Evolutionary conservation across 2,329 filamentous ascomycete genomes (phyloP), one percentile per base, ranked within the genome.

Genomic region (Colletotrichum paranaense): DNA sequence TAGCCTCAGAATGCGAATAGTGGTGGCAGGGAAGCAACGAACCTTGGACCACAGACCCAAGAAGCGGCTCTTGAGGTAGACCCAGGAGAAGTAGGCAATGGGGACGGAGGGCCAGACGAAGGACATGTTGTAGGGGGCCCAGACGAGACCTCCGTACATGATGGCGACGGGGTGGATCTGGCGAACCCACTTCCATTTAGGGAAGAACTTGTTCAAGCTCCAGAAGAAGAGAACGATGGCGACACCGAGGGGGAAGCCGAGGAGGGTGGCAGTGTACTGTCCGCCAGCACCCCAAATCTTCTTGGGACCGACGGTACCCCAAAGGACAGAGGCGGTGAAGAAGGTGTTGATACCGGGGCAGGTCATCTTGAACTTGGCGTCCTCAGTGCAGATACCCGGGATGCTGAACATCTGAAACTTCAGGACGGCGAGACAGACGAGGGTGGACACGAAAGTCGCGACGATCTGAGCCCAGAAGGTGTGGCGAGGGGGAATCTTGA

Each of bases 401-500:
- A 86, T 78, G 32, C 82, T 76, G 58, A 80, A 58, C 63, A 74
- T 68, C 78, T 88, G 86, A 78, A 86, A 87, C 74, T 86, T 85
- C 63, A 86, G 78, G 0, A 89, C 84, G n/a, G 84, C 86, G 5
- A 86, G 84, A 72, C 85, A 87, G 57, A 89, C 84, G 60, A 89
- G 81, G 1, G 86, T 88, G 60, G 86, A 87, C 24, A 89, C 79
- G 26, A 91, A 81, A 2, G 88, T 86, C 42, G 89, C 88, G 11
- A 88, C 81, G 77, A 91, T 88, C 79, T 92, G 90, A 0, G 89
- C 89, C 32, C 84, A 81, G 76, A 92, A 92, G 3, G 89, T 88
- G 52, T 90, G 86, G n/a, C 88, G 86, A 0, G 90, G 90, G 4
- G 90, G 89, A 22, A 92, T 90, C 82, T 91, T 91, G 82, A 89